A percentile compares a stretch with the other conserved stretches of the same genome.
Evolutionary conservation across 2,329 filamentous ascomycete genomes (phyloP).

Genomic region (Fusarium austroafricanum): DNA sequence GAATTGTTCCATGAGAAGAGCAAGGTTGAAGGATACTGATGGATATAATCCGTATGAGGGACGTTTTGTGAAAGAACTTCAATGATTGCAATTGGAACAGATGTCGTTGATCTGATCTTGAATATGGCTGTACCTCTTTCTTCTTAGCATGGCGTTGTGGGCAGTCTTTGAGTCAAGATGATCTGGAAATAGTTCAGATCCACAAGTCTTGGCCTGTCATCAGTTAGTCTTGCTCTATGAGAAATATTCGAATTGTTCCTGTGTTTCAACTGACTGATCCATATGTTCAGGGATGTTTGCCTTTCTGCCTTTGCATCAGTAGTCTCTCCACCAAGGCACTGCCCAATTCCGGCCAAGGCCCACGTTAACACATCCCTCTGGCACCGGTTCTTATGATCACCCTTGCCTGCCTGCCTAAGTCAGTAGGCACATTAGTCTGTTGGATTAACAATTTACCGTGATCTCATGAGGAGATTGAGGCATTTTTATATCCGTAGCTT

Average conservation of each 20-base stretch:
- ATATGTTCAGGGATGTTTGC: neutral
- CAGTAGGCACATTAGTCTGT: neutral
- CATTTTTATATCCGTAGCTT: conserved; percentile 6
- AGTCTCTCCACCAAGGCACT: neutral
- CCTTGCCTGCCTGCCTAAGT: neutral
- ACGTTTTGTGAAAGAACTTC: conserved; percentile 1
- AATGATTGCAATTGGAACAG: neutral
- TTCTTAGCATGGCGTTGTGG: conserved; percentile 33
- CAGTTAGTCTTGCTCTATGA: neutral
- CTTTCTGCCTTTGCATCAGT: neutral
- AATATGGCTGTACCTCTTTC: conserved; percentile 11
- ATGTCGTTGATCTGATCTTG: conserved; percentile 8
- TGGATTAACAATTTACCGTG: neutral
- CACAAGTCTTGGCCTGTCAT: neutral
- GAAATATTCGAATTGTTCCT: neutral
- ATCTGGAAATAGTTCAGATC: neutral
- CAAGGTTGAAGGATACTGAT: neutral
- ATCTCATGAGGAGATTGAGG: neutral
- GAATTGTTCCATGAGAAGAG: neutral
- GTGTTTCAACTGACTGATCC: neutral
- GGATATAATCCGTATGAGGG: neutral
- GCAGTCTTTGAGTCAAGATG: conserved; percentile 13
- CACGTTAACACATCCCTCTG: neutral
- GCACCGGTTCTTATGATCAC: no score
- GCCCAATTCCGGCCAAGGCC: neutral